Percentiles rank a stretch among this genome's conserved stretches.
Evolutionary conservation across 2,329 filamentous ascomycete species (phyloP).

Genomic region (Fusarium sp.): DNA sequence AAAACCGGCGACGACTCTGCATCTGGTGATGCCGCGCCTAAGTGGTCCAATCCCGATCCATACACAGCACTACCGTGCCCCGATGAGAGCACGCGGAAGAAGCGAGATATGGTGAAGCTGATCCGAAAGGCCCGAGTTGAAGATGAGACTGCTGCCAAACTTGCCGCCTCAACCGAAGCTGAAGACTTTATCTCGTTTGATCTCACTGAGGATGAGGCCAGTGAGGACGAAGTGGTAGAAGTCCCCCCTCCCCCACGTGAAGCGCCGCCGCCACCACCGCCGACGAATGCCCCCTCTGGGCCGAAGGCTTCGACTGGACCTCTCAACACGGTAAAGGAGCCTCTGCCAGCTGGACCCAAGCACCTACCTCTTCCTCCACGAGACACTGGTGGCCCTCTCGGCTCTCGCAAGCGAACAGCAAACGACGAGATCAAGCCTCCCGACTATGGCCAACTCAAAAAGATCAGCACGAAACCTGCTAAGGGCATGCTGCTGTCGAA

Average conservation of each 20-base stretch:
- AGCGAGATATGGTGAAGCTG: constrained; percentile 87
- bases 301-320: constrained; percentile 38
- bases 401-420: constrained; percentile 79
- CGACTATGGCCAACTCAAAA: constrained; percentile 64
- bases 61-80: constrained; percentile 89
- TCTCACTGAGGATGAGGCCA: constrained; percentile 67
- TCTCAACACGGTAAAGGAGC: neutral
- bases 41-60: constrained; percentile 96
- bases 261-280: constrained; percentile 31
- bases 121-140: constrained; percentile 89
- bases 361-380: constrained; percentile 12
- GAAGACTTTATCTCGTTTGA: constrained; percentile 94
- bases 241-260: constrained; percentile 32
- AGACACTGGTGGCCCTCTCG: constrained; percentile 60
- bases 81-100: constrained; percentile 78
- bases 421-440: constrained; percentile 75
- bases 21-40: constrained; percentile 67
- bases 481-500: constrained; percentile 62
- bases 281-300: constrained; percentile 37
- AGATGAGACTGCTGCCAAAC: constrained; percentile 56
- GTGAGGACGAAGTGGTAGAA: constrained; percentile 35
- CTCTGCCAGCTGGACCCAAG: constrained; percentile 30
- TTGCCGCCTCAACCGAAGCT: constrained; percentile 65
- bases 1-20: constrained; percentile 45
- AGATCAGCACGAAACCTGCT: constrained; percentile 59